A percentile compares a stretch with the other conserved stretches of the same genome.
These are phyloP conservation scores for Aspergillus brasiliensis DNA, from an alignment of 2,329 filamentous ascomycete species.

Conservation along the genomic window DNA sequence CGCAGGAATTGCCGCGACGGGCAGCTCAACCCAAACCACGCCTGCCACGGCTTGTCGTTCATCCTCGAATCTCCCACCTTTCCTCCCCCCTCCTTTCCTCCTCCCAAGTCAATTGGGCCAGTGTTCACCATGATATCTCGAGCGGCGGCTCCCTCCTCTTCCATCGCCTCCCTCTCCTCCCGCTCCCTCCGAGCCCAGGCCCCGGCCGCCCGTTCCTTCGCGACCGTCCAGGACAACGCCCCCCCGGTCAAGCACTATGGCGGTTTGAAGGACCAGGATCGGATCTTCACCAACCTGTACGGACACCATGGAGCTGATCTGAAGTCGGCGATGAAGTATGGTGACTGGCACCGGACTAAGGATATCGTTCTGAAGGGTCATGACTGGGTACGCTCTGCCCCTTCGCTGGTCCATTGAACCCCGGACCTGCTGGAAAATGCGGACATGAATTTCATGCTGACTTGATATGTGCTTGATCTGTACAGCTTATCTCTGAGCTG, in stretches of 20 bases:
- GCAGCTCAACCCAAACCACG: slow-evolving; percentile 10
- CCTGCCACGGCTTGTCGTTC: slow-evolving; percentile 4
- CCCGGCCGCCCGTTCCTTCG: slow-evolving; percentile 65
- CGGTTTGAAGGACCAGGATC: slow-evolving; percentile 91
- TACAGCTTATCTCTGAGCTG: slow-evolving; percentile 88
- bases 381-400: slow-evolving; percentile 68
- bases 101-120: slow-evolving; percentile 37
- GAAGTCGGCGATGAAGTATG: slow-evolving; percentile 94
- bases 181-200: slow-evolving; percentile 45
- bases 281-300: slow-evolving; percentile 99
- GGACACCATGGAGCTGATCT: slow-evolving; percentile 87
- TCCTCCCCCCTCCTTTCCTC: slow-evolving; percentile 27
- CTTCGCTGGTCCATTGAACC: not conserved
- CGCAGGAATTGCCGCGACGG: slow-evolving; percentile 34
- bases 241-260: slow-evolving; percentile 70
- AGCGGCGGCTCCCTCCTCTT: slow-evolving; percentile 48
- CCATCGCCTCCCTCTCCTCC: slow-evolving; percentile 43
- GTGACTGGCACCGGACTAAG: slow-evolving; percentile 99
- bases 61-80: slow-evolving; percentile 21
- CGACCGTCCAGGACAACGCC: slow-evolving; percentile 72
- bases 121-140: slow-evolving; percentile 48
- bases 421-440: not conserved
- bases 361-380: slow-evolving; percentile 96
- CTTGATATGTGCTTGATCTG: slow-evolving; percentile 1
- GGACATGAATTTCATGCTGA: slow-evolving; percentile 25